Percentiles rank a stretch among this genome's conserved stretches.
Evolutionary conservation across 257 asterid species (phyloP).

Genomic region (Solanum pimpinellifolium): DNA sequence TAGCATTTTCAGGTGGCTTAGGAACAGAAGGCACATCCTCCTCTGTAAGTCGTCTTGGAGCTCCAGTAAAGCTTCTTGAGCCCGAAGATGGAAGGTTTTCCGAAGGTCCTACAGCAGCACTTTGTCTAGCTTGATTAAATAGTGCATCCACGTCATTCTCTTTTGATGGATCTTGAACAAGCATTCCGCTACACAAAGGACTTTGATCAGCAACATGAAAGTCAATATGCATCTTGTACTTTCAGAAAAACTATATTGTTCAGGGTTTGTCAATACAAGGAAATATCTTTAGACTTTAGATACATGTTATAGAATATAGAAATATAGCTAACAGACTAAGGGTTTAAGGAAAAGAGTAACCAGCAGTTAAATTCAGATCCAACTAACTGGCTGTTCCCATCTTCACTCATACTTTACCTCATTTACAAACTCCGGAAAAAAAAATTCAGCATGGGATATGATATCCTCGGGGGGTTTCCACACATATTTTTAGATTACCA

Average conservation of each 20-base stretch:
- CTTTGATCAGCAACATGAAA: background rate
- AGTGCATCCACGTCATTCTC: conserved; percentile 43
- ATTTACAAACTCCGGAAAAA: background rate
- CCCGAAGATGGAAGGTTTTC: conserved; percentile 30
- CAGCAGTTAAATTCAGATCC: background rate
- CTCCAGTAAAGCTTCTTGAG: conserved; percentile 44
- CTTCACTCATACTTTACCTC: background rate
- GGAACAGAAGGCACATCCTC: conserved; percentile 36
- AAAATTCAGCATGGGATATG: background rate
- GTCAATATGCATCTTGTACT: background rate
- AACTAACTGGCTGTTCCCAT: background rate
- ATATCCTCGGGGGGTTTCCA: background rate
- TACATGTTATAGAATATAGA: background rate
- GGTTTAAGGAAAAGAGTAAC: background rate
- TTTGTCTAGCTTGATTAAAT: conserved; percentile 57
- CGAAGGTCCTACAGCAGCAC: conserved; percentile 35
- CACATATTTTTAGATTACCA: background rate
- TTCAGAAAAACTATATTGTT: background rate
- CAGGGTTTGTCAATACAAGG: background rate
- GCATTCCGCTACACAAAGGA: conserved; percentile 50
- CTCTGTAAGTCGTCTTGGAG: conserved; percentile 62
- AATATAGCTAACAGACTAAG: background rate
- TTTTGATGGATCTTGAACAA: conserved; percentile 69
- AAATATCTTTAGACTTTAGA: background rate
- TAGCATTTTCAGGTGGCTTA: conserved; percentile 40